These are phyloP conservation scores for Citrus glauca DNA, from an alignment of 345 rosid genomes.

Conservation along the genomic window DNA sequence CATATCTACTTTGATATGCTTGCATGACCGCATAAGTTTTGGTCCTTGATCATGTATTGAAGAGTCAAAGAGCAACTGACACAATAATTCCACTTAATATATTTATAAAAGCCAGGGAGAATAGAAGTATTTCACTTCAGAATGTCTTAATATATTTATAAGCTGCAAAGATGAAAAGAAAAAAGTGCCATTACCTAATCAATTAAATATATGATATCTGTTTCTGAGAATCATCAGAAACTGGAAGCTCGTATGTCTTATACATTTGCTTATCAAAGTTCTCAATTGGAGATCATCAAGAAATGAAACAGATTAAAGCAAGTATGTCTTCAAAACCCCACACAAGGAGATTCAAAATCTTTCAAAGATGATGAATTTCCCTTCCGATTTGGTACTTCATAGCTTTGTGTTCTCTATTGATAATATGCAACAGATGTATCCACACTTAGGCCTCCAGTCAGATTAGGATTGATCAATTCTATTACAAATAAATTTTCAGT, in stretches of 20 bases:
- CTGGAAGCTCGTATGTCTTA: not conserved
- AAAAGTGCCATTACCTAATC: not conserved
- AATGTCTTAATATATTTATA: not conserved
- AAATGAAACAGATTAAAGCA: not conserved
- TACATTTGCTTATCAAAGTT: not conserved
- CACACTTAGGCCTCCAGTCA: slow-evolving; percentile 3
- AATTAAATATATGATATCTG: not conserved
- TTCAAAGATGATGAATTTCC: not conserved
- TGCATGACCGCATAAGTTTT: not conserved
- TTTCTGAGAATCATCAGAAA: not conserved
- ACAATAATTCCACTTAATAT: not conserved
- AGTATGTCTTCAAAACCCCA: not conserved
- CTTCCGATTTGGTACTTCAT: not conserved
- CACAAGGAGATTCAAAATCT: not conserved
- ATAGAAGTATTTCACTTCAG: not conserved
- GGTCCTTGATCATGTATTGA: not conserved
- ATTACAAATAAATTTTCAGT: not conserved
- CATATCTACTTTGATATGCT: not conserved
- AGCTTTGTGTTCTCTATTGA: not conserved
- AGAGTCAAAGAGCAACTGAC: not conserved
- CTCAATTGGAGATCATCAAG: not conserved
- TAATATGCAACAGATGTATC: not conserved
- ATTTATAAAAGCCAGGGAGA: not conserved
- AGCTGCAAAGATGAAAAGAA: not conserved
- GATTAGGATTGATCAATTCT: not conserved